Evolutionary conservation across 192 early-diverging fungal genomes (phyloP).

Genomic region (Umbelopsis vinacea): DNA sequence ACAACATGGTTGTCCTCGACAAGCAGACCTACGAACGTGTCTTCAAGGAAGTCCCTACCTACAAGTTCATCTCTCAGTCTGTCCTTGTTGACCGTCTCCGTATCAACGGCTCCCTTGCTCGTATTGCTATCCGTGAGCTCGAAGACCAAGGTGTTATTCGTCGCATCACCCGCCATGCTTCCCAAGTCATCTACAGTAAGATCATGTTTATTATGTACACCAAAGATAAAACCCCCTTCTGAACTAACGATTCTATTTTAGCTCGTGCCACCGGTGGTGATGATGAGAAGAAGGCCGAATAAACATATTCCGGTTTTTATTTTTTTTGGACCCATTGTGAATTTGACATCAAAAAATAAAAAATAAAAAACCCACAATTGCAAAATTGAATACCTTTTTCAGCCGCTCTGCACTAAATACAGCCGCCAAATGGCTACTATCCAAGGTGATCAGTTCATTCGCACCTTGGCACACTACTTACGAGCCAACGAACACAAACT

Average conservation of each 20-base stretch:
- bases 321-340: constrained; percentile 14
- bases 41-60: constrained; percentile 99
- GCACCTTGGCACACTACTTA: constrained; percentile 58
- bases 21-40: constrained; percentile 98
- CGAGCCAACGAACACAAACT: constrained; percentile 55
- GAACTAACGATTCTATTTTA: constrained; percentile 2
- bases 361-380: neutral
- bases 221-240: neutral
- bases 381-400: constrained; percentile 5
- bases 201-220: neutral
- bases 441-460: constrained; percentile 57
- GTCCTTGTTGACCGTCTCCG: constrained; percentile 98
- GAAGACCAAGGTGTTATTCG: constrained; percentile 92
- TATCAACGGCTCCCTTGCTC: constrained; percentile 97
- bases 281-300: constrained; percentile 40
- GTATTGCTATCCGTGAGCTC: constrained; percentile 92
- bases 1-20: constrained; percentile 98
- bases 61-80: constrained; percentile 99
- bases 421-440: constrained; percentile 20
- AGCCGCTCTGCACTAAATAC: neutral
- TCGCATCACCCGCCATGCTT: constrained; percentile 86
- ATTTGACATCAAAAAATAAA: constrained; percentile 24
- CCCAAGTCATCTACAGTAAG: constrained; percentile 86
- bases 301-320: constrained; percentile 12
- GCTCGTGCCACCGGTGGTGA: constrained; percentile 40